Evolutionary conservation across 1,284 basidiomycete genomes (phyloP).

Genomic region (Ceratobasidium sp.): DNA sequence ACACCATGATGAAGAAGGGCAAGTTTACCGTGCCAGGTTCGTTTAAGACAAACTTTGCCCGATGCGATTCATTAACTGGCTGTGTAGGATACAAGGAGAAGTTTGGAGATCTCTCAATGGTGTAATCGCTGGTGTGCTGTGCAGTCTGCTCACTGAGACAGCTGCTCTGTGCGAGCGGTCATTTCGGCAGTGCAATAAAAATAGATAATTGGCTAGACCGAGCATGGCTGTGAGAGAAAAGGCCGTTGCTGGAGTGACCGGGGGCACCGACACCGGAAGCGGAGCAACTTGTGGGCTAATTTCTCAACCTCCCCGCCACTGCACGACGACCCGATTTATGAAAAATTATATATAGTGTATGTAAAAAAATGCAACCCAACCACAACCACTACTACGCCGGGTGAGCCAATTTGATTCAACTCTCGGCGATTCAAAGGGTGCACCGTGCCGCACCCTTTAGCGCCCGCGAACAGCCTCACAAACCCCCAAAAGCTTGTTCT

Average conservation of each 20-base stretch:
- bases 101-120: slow-evolving; percentile 90
- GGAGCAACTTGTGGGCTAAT: neutral
- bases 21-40: slow-evolving; percentile 96
- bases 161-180: neutral
- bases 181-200: slow-evolving; percentile 25
- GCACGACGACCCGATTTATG: too few relatives aligned
- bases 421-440: slow-evolving; percentile 1
- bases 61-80: slow-evolving; percentile 46
- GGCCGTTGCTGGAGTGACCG: slow-evolving; percentile 14
- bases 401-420: neutral
- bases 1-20: slow-evolving; percentile 98
- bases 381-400: slow-evolving; percentile 39
- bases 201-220: neutral
- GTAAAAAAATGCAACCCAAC: neutral
- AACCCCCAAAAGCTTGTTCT: neutral
- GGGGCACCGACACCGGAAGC: neutral
- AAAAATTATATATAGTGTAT: neutral
- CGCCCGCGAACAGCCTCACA: neutral
- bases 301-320: too few relatives aligned
- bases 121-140: slow-evolving; percentile 66
- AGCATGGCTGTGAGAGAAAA: slow-evolving; percentile 14
- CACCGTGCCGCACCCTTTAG: too few relatives aligned
- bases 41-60: slow-evolving; percentile 51
- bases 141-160: neutral
- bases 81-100: slow-evolving; percentile 87